phyloP scores from a whole-genome alignment of 2,329 filamentous ascomycete species.

The Fusarium metavorans region DNA sequence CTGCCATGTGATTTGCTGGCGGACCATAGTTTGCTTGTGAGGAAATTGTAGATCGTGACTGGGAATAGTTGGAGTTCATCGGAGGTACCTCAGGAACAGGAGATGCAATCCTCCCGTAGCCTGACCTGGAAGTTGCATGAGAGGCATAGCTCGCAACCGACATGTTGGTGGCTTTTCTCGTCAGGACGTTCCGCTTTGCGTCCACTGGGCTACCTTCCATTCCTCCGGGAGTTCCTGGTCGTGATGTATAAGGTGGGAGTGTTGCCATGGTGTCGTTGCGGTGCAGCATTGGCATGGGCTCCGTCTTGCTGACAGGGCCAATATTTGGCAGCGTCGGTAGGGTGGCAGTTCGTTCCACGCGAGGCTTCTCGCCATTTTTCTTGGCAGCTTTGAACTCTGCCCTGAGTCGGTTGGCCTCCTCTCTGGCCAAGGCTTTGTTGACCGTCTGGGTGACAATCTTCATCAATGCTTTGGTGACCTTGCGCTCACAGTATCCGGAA shows the following conservation, averaged over 20 bases:
- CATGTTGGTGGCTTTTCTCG: conserved; percentile 64
- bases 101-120: conserved; percentile 57
- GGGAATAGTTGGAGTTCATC: conserved; percentile 42
- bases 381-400: conserved; percentile 63
- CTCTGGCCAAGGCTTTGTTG: conserved; percentile 86
- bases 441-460: conserved; percentile 89
- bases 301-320: conserved; percentile 55
- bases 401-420: conserved; percentile 71
- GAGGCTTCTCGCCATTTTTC: conserved; percentile 64
- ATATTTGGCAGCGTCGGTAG: conserved; percentile 69
- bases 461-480: conserved; percentile 87
- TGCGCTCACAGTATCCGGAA: conserved; percentile 87
- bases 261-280: conserved; percentile 72
- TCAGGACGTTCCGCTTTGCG: conserved; percentile 62
- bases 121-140: conserved; percentile 71
- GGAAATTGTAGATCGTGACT: conserved; percentile 51
- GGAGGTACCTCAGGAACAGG: conserved; percentile 52
- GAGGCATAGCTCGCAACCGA: conserved; percentile 74
- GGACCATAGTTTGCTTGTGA: conserved; percentile 50
- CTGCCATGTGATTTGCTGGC: conserved; percentile 29
- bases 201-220: conserved; percentile 66
- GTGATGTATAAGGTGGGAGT: conserved; percentile 72
- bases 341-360: conserved; percentile 71
- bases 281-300: conserved; percentile 68
- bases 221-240: conserved; percentile 65